Percentiles rank a stretch among this genome's conserved stretches.
Evolutionary conservation across 306 rosid species (phyloP).

Genomic region (Clitoria ternatea): DNA sequence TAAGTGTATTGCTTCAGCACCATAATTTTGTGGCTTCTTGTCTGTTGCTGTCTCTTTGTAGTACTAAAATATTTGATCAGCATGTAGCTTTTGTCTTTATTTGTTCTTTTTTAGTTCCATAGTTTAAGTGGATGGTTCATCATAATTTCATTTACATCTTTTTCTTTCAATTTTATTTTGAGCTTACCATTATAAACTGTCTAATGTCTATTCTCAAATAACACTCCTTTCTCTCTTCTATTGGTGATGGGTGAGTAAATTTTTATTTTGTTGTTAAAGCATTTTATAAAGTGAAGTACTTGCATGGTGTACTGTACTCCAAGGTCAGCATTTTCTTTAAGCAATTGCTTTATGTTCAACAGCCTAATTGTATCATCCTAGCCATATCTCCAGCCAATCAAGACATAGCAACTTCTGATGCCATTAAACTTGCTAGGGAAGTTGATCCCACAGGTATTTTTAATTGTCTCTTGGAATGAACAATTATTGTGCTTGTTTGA

Average conservation of each 20-base stretch:
- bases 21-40: too few species aligned
- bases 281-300: not conserved
- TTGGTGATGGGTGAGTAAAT: not conserved
- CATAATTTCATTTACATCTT: not conserved
- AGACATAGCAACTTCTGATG: conserved; percentile 95
- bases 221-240: not conserved
- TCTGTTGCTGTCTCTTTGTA: too few species aligned
- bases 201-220: not conserved
- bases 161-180: not conserved
- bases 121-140: not conserved
- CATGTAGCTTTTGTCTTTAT: too few species aligned
- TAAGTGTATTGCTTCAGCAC: not conserved
- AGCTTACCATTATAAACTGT: not conserved
- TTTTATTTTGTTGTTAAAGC: not conserved
- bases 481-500: not conserved
- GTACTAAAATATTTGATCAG: too few species aligned
- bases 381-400: conserved; percentile 96
- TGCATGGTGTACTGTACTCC: not conserved
- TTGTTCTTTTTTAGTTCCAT: too few species aligned
- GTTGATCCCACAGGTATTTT: conserved; percentile 77
- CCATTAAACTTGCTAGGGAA: conserved; percentile 82
- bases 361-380: conserved; percentile 83
- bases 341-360: conserved; percentile 17
- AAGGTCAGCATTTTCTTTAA: not conserved
- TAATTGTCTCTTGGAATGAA: not conserved